Evolutionary conservation across 2,329 filamentous ascomycete genomes (phyloP).

Genomic region (Colletotrichum plurivorum): DNA sequence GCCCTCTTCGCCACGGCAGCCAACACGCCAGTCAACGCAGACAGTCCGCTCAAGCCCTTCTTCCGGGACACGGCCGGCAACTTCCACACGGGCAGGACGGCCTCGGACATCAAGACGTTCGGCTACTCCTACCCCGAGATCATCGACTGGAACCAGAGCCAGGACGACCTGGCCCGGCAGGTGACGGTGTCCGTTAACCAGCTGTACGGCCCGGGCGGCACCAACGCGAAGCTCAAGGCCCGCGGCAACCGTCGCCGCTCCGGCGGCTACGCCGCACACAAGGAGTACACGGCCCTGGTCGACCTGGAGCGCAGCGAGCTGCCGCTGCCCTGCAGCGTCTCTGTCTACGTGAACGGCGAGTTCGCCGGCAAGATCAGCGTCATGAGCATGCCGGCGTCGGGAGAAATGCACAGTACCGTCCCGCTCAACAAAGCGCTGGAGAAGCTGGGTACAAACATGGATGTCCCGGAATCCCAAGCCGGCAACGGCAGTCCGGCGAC

Average conservation of each 20-base stretch:
- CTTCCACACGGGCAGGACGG: constrained; percentile 59
- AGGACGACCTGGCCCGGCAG: constrained; percentile 10
- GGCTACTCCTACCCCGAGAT: constrained; percentile 56
- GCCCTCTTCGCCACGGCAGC: constrained; percentile 56
- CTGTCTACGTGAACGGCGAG: constrained; percentile 51
- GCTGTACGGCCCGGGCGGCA: constrained; percentile 4
- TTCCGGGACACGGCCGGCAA: constrained; percentile 51
- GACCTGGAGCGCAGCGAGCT: constrained; percentile 52
- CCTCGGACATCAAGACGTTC: constrained; percentile 47
- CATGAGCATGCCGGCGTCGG: constrained; percentile 44
- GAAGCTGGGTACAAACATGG: not conserved
- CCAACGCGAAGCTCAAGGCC: not conserved
- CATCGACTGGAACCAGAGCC: constrained; percentile 14
- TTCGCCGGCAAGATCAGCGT: constrained; percentile 52
- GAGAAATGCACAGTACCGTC: not conserved
- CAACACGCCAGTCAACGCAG: constrained; percentile 56
- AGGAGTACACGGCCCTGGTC: constrained; percentile 52
- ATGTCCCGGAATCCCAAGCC: not conserved
- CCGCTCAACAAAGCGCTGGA: constrained; percentile 6
- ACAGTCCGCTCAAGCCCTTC: constrained; percentile 65
- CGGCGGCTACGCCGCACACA: constrained; percentile 17
- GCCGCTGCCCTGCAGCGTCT: constrained; percentile 52
- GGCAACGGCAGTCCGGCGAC: not conserved
- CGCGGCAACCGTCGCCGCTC: not conserved
- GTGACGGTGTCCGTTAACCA: constrained; percentile 14